These are phyloP conservation scores for Polytrichum commune DNA, from an alignment of 225 moss, liverwort and hornwort species.

Conservation along the genomic window DNA sequence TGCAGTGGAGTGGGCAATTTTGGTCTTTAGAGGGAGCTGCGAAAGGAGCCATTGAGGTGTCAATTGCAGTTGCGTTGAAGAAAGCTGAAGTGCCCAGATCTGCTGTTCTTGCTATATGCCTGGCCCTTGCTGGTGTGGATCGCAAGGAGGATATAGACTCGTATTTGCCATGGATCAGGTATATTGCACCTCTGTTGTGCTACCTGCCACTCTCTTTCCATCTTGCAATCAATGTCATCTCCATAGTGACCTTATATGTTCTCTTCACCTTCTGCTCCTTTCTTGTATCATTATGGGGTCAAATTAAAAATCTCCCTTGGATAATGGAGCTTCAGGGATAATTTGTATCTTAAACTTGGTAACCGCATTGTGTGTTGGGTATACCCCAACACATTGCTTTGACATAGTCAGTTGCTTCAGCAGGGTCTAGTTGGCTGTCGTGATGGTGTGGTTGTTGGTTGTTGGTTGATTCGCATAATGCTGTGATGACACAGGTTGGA, in stretches of 20 bases:
- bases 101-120: conserved; percentile 68
- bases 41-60: conserved; percentile 66
- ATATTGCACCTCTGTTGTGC: not conserved
- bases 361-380: too few relatives aligned
- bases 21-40: conserved; percentile 57
- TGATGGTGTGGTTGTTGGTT: not conserved
- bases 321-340: too few relatives aligned
- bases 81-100: conserved; percentile 55
- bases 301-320: too few relatives aligned
- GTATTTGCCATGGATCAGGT: conserved; percentile 79
- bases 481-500: not conserved
- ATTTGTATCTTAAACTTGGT: too few relatives aligned
- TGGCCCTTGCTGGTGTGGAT: conserved; percentile 88
- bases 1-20: conserved; percentile 3
- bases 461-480: not conserved
- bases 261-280: too few relatives aligned
- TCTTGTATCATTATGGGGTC: too few relatives aligned
- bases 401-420: too few relatives aligned
- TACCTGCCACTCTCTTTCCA: not conserved
- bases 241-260: not conserved
- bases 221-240: not conserved
- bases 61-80: conserved; percentile 76
- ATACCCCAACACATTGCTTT: too few relatives aligned
- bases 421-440: too few relatives aligned
- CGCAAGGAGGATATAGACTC: conserved; percentile 64